Evolutionary conservation across 208 protist species (phyloP).

Genomic region (Trypanosoma scelopori): DNA sequence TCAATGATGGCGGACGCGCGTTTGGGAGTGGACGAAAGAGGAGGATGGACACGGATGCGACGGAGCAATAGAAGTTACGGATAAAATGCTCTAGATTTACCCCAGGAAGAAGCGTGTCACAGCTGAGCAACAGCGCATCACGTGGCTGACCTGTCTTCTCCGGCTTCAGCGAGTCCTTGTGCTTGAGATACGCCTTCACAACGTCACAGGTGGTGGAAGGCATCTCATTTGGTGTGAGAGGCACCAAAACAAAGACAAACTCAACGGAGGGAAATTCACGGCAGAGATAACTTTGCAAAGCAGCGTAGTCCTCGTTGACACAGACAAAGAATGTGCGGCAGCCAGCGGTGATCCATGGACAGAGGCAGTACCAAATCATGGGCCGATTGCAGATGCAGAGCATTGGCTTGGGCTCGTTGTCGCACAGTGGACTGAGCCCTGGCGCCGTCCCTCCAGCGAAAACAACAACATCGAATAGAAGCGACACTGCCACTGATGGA

Average conservation of each 20-base stretch:
- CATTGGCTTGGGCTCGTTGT: constrained; percentile 69
- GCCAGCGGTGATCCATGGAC: constrained; percentile 71
- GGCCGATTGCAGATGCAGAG: constrained; percentile 73
- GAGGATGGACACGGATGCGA: constrained; percentile 65
- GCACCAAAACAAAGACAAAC: constrained; percentile 74
- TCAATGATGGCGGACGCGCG: not conserved
- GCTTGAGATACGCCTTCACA: constrained; percentile 65
- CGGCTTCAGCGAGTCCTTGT: constrained; percentile 63
- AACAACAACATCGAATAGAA: constrained; percentile 79
- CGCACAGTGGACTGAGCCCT: constrained; percentile 53
- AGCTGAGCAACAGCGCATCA: constrained; percentile 76
- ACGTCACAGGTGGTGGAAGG: constrained; percentile 74
- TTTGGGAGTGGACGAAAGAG: constrained; percentile 52
- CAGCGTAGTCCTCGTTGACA: constrained; percentile 62
- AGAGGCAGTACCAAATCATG: constrained; percentile 81
- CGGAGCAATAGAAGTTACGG: constrained; percentile 67
- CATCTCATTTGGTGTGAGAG: constrained; percentile 44
- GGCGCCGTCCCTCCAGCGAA: constrained; percentile 64
- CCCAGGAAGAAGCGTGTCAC: constrained; percentile 77
- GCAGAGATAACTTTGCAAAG: constrained; percentile 62
- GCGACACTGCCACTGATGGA: constrained; percentile 17
- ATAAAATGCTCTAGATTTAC: constrained; percentile 74
- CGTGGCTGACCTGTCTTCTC: constrained; percentile 33
- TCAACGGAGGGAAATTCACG: constrained; percentile 50
- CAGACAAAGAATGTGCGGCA: constrained; percentile 78